Conservation (phyloP, 176 grass and related monocot genomes). For the Tuctoria greenei region DNA sequence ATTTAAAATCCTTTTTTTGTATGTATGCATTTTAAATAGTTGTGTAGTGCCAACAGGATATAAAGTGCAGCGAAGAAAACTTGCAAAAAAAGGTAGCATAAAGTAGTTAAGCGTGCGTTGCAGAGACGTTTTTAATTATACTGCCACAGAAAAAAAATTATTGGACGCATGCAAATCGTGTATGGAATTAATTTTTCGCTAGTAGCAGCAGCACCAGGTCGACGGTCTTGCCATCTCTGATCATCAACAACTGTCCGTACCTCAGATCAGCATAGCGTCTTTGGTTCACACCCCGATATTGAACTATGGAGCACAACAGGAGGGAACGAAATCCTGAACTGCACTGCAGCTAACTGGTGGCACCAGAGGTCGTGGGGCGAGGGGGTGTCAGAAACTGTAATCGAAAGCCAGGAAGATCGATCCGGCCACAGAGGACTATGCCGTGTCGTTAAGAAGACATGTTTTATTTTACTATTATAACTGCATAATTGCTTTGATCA, state of each 20-base stretch:
- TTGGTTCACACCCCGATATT: constrained; percentile 20
- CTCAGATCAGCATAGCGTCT: neutral
- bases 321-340: too few relatives aligned
- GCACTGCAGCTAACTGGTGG: too few relatives aligned
- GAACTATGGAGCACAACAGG: neutral
- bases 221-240: constrained; percentile 16
- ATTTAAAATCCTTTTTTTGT: too few relatives aligned
- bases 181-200: neutral
- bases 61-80: neutral
- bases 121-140: neutral
- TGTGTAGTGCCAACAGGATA: neutral
- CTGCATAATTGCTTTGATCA: too few relatives aligned
- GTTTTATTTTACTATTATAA: too few relatives aligned
- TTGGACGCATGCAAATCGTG: neutral
- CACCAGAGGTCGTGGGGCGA: too few relatives aligned
- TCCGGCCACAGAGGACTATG: too few relatives aligned
- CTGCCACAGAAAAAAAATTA: neutral
- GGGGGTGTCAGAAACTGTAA: too few relatives aligned
- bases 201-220: neutral
- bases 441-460: too few relatives aligned
- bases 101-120: neutral
- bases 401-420: too few relatives aligned
- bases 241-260: constrained; percentile 24
- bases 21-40: too few relatives aligned
- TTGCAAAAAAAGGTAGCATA: too few relatives aligned